Conservation (phyloP, 139 green algal genomes). For the Asterochloris erici region DNA sequence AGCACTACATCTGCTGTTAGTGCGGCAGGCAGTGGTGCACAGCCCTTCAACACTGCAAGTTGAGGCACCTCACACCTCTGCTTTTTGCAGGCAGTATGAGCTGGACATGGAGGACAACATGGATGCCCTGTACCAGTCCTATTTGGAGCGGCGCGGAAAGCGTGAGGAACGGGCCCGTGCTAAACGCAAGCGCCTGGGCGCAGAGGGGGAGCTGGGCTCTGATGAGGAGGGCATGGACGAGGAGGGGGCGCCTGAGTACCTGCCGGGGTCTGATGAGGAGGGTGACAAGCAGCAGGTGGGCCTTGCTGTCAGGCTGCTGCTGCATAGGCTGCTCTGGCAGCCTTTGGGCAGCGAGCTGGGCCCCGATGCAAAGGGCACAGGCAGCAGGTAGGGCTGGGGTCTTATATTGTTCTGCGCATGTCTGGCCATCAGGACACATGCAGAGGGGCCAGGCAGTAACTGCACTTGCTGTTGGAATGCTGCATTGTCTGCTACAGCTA, state of each 20-base stretch:
- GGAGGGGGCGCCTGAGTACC: constrained; percentile 10
- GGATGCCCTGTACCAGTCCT: constrained; percentile 83
- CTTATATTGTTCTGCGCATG: too few species aligned
- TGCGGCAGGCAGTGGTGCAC: too few species aligned
- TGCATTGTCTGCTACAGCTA: too few species aligned
- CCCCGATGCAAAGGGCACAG: not conserved
- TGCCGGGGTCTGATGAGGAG: constrained; percentile 13
- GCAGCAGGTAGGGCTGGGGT: too few species aligned
- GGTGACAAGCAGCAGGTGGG: constrained; percentile 23
- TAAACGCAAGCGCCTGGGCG: constrained; percentile 55
- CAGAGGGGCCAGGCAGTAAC: too few species aligned
- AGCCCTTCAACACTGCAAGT: too few species aligned
- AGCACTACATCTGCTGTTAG: too few species aligned
- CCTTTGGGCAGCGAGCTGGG: not conserved
- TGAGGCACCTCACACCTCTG: too few species aligned
- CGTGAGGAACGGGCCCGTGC: constrained; percentile 6
- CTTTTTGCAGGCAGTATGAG: constrained; percentile 59
- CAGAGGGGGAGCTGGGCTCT: constrained; percentile 55
- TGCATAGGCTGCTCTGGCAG: not conserved
- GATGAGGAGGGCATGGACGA: constrained; percentile 32
- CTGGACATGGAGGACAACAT: constrained; percentile 77
- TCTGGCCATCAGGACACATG: too few species aligned
- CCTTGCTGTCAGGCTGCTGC: not conserved
- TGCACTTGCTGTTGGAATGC: too few species aligned
- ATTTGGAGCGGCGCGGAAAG: constrained; percentile 64